phyloP scores from a whole-genome alignment of 371 early-diverging fungal genomes.

The Rhizopus stolonifer region DNA sequence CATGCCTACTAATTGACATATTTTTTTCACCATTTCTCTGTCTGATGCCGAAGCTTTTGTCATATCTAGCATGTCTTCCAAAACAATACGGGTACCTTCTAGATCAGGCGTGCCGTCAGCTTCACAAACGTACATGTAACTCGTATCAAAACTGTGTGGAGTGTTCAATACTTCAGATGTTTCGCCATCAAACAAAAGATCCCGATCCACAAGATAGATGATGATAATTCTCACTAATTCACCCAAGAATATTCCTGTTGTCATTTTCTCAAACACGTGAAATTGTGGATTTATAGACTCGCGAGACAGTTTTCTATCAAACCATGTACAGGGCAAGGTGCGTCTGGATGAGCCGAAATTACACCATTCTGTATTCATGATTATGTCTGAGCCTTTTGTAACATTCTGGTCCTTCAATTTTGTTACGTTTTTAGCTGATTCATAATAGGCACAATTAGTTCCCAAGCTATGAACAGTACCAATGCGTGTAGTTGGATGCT shows the following conservation, averaged over 20 bases:
- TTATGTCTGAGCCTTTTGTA: conserved; percentile 64
- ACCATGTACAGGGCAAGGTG: conserved; percentile 78
- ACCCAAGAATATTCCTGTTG: conserved; percentile 94
- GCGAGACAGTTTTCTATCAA: conserved; percentile 80
- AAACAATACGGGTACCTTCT: conserved; percentile 60
- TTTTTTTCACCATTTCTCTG: conserved; percentile 64
- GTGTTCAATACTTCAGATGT: conserved; percentile 62
- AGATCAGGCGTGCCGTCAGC: conserved; percentile 49
- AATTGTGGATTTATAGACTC: conserved; percentile 73
- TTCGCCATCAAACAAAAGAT: conserved; percentile 72
- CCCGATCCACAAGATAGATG: conserved; percentile 75
- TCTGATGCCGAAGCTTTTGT: conserved; percentile 55
- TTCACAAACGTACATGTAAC: conserved; percentile 66
- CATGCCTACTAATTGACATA: conserved; percentile 68
- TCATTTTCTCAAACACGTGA: conserved; percentile 92
- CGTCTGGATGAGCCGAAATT: conserved; percentile 76
- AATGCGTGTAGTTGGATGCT: conserved; percentile 77
- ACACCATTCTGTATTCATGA: conserved; percentile 90
- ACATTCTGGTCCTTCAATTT: conserved; percentile 54
- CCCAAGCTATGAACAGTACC: conserved; percentile 95
- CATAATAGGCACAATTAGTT: conserved; percentile 93
- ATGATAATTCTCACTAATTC: conserved; percentile 81
- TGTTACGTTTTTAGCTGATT: conserved; percentile 66
- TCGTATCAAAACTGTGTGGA: conserved; percentile 74
- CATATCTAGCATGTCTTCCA: conserved; percentile 58